Base-by-base conservation (phyloP, 2,329 filamentous ascomycete species). In the Fusarium pseudocircinatum region DNA sequence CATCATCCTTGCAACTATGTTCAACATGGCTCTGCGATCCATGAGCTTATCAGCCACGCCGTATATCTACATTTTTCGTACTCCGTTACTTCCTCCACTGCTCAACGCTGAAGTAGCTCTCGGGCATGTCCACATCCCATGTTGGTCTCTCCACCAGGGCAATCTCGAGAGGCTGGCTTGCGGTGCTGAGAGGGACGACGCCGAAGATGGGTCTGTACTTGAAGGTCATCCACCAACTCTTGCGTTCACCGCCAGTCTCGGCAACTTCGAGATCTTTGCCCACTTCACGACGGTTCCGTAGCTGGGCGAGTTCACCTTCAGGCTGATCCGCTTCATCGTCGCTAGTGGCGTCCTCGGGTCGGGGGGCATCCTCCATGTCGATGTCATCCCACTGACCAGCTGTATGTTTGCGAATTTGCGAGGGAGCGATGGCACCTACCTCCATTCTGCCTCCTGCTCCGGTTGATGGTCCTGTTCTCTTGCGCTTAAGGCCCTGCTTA, bases 201-300 rank as follows among this genome's bases (percentile, higher is more conserved):
- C 95, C 96, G 69, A 99, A 86, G 76, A 99, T 95, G n/a, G 95
- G 94, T 66, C 95, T 89, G 83, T 98, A 99, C 82, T 97, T 97
- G 86, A 93, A 95, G 10, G 95, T 97, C 80, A 92, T 90, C 94
- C 95, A 98, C 84, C 85, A 88, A 70, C 82, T 83, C 69, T 80
- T 82, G 54, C 77, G 78, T 67, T 78, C 77, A 63, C 74, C 78
- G 50, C 72, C 72, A 57, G 73, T 72, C 47, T 74, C 75, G 36
- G 70, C 60, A 43, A 72, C 69, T 42, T 78, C 74, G 12, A 72
- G 42, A 50, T 63, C 42, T 59, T 70, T 52, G 44, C 63, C 60
- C 60, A 72, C 65, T 62, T 72, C 76, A 71, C 72, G 77, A 46
- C 63, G 70, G 70, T 77, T 78, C 66, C 81, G 80, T 46, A 84